phyloP scores from a whole-genome alignment of 164 flowering plant species.

The Vitis rotundifolia region DNA sequence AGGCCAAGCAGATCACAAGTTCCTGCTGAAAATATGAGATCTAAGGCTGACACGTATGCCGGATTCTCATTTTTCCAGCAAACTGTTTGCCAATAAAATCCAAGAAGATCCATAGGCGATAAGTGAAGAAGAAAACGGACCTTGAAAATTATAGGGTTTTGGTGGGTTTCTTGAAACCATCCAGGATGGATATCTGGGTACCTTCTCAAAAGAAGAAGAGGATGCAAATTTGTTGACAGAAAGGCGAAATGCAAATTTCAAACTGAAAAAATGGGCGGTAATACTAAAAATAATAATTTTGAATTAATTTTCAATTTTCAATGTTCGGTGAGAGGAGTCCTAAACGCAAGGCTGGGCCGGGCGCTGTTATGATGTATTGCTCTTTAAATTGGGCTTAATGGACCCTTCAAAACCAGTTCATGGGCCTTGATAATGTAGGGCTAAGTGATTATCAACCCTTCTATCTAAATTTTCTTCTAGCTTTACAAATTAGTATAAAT shows the following conservation, averaged over 20 bases:
- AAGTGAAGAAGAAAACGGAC: not conserved
- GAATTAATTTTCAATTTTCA: too few relatives aligned
- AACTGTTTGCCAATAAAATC: not conserved
- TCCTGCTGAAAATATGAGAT: not conserved
- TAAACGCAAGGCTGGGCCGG: too few relatives aligned
- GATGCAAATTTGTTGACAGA: conserved; percentile 2
- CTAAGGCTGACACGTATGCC: not conserved
- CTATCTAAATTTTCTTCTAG: too few relatives aligned
- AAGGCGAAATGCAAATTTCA: conserved; percentile 24
- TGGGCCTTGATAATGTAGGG: too few relatives aligned
- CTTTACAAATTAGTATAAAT: too few relatives aligned
- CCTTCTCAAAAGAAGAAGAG: not conserved
- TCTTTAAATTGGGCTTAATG: too few relatives aligned
- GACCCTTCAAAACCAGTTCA: too few relatives aligned
- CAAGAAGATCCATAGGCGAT: not conserved
- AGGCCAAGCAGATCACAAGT: too few relatives aligned
- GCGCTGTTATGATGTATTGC: too few relatives aligned
- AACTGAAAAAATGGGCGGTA: conserved; percentile 32
- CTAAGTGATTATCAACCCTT: too few relatives aligned
- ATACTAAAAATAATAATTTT: not conserved
- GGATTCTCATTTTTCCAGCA: not conserved
- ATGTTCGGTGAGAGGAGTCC: too few relatives aligned
- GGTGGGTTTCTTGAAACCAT: not conserved
- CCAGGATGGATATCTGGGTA: not conserved
- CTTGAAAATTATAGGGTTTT: not conserved